phyloP scores from a whole-genome alignment of 148 eudicot genomes.

The Simmondsia chinensis region DNA sequence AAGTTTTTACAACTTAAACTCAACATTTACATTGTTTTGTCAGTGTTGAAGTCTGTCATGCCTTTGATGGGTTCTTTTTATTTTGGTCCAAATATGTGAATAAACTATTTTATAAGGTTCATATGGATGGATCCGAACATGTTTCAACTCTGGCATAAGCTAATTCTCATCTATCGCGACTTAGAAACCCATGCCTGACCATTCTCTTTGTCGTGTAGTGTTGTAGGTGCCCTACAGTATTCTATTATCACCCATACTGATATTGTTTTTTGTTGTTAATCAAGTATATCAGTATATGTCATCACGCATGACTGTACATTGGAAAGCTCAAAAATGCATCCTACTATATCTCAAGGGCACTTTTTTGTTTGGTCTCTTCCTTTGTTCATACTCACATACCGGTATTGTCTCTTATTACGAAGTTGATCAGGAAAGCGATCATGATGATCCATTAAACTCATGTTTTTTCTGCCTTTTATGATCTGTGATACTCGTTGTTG shows the following conservation, averaged over 20 bases:
- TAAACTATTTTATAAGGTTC: neutral
- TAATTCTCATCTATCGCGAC: neutral
- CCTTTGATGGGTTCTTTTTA: neutral
- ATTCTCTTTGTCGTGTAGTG: neutral
- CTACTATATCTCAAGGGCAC: neutral
- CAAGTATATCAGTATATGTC: neutral
- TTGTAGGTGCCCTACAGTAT: neutral
- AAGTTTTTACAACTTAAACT: too few species aligned
- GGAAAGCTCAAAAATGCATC: neutral
- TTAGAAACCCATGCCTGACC: neutral
- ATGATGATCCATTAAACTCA: too few species aligned
- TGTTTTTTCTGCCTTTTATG: too few species aligned
- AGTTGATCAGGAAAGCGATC: too few species aligned
- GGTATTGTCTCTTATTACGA: too few species aligned
- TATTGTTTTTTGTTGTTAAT: neutral
- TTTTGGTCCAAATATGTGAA: neutral
- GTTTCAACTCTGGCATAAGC: neutral
- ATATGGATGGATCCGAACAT: neutral
- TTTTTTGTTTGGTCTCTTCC: neutral
- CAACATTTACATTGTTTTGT: neutral
- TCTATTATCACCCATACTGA: neutral
- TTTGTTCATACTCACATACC: too few species aligned
- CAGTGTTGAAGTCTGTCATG: neutral
- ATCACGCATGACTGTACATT: neutral
- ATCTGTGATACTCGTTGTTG: too few species aligned